These are phyloP conservation scores for Ascochyta rabiei DNA, from an alignment of 2,329 filamentous ascomycete species.

Conservation along the genomic window DNA sequence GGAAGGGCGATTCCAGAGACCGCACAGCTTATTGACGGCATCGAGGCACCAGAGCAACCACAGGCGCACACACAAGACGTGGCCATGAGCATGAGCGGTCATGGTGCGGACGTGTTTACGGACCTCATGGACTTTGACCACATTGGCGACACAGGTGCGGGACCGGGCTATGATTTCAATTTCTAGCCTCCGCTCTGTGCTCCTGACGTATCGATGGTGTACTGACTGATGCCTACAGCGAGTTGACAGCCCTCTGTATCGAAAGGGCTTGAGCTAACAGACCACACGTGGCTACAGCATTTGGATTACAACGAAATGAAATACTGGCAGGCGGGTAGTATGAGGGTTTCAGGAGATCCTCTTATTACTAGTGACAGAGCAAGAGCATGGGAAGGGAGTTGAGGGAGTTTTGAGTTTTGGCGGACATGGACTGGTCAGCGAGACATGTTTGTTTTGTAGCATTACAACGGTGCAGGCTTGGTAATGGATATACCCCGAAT, in stretches of 20 bases:
- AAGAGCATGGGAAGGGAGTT: not conserved
- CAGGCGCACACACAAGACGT: conserved; percentile 9
- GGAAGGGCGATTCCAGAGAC: conserved; percentile 49
- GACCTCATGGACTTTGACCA: conserved; percentile 15
- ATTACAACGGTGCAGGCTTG: not conserved
- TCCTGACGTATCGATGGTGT: not conserved
- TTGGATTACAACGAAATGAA: not conserved
- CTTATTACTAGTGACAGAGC: not conserved
- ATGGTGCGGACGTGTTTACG: conserved; percentile 9
- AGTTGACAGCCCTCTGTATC: not conserved
- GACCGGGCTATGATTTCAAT: conserved; percentile 5
- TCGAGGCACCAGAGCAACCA: conserved; percentile 40
- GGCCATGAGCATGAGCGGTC: not conserved
- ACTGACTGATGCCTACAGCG: not conserved
- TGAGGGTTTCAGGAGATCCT: not conserved
- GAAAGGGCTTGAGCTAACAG: too few species aligned
- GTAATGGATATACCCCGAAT: not conserved
- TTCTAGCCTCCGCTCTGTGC: not conserved
- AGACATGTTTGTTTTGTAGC: not conserved
- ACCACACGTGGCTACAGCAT: too few species aligned
- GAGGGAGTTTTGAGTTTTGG: not conserved
- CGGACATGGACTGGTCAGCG: not conserved
- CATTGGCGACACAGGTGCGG: conserved; percentile 2
- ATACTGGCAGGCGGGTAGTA: not conserved
- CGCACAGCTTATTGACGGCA: conserved; percentile 48